Percentiles rank a stretch among this genome's conserved stretches.
Evolutionary conservation across 2,329 filamentous ascomycete species (phyloP).

Genomic region (Rhinocladiella similis): DNA sequence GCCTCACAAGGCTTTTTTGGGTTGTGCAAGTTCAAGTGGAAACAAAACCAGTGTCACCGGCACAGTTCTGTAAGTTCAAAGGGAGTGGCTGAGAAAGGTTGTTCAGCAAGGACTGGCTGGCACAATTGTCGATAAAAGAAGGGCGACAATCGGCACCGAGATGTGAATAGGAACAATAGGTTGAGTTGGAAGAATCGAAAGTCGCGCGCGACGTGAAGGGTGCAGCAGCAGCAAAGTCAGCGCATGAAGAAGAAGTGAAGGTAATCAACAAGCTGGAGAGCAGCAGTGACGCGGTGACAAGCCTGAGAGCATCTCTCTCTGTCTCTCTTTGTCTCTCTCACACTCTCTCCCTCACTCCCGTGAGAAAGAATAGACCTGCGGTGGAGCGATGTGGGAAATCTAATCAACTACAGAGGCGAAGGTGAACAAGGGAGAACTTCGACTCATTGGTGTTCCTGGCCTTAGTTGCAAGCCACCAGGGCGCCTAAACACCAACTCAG

Average conservation of each 20-base stretch:
- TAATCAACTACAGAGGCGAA: neutral
- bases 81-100: neutral
- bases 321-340: too few relatives aligned
- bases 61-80: neutral
- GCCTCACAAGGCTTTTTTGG: neutral
- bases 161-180: slow-evolving; percentile 17
- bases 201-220: slow-evolving; percentile 7
- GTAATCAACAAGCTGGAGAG: slow-evolving; percentile 3
- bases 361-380: neutral
- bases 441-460: slow-evolving; percentile 29
- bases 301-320: neutral
- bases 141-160: slow-evolving; percentile 37
- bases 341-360: neutral
- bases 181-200: slow-evolving; percentile 15
- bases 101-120: slow-evolving; percentile 19
- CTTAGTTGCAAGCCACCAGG: slow-evolving; percentile 13
- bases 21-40: neutral
- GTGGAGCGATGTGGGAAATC: neutral
- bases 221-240: slow-evolving; percentile 4
- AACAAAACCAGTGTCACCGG: neutral
- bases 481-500: slow-evolving; percentile 14
- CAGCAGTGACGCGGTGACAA: slow-evolving; percentile 17
- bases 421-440: neutral
- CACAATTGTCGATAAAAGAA: slow-evolving; percentile 37
- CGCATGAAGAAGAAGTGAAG: neutral